Conservation (phyloP, 768 basidiomycete species). For the Kwoniella botswanensis region DNA sequence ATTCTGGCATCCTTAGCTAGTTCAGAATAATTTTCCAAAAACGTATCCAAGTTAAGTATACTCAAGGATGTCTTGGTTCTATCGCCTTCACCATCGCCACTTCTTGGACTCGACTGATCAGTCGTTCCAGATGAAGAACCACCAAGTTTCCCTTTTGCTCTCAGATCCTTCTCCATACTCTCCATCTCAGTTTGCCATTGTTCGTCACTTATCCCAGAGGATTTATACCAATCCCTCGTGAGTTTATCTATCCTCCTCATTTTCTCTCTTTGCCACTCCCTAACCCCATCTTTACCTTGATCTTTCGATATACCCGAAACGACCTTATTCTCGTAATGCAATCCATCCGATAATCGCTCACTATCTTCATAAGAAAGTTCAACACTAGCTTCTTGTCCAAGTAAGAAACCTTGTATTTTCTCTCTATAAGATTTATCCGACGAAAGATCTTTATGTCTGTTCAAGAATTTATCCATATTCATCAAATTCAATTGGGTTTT, state of each 20-base stretch:
- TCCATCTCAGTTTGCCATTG: not conserved
- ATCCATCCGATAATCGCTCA: not conserved
- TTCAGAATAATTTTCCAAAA: not conserved
- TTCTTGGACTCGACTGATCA: not conserved
- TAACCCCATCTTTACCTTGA: not conserved
- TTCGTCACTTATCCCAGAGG: not conserved
- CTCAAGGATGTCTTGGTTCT: not conserved
- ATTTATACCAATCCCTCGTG: not conserved
- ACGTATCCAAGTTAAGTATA: not conserved
- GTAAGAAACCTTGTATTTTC: not conserved
- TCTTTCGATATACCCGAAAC: not conserved
- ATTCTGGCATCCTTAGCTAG: not conserved
- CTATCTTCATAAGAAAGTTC: not conserved
- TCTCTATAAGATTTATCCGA: not conserved
- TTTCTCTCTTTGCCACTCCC: not conserved
- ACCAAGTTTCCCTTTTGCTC: not conserved
- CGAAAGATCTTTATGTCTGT: not conserved
- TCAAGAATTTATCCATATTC: not conserved
- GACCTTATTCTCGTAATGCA: not conserved
- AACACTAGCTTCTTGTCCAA: not conserved
- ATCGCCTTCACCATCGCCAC: not conserved
- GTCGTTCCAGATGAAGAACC: not conserved
- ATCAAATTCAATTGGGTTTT: not conserved
- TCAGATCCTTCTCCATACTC: not conserved
- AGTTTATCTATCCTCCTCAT: not conserved